Evolutionary conservation across 148 eudicot species (phyloP).

Genomic region (Persicaria maculosa): DNA sequence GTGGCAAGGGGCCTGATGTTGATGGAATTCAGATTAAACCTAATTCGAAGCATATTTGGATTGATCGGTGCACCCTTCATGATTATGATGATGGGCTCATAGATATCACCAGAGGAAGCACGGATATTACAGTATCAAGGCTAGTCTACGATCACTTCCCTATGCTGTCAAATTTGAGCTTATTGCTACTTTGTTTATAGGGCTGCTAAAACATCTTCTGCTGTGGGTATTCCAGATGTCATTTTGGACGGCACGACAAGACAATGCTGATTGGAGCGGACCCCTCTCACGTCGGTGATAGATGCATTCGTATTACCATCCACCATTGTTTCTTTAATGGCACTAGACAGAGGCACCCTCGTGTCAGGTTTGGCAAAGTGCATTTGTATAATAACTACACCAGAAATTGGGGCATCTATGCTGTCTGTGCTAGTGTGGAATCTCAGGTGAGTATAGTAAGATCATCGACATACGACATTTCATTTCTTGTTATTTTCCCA

Average conservation of each 20-base stretch:
- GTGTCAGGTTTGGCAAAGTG: conserved; percentile 81
- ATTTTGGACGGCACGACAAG: conserved; percentile 72
- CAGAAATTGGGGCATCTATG: conserved; percentile 86
- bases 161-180: not conserved
- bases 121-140: conserved; percentile 90
- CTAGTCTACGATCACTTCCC: conserved; percentile 17
- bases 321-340: conserved; percentile 94
- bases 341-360: conserved; percentile 87
- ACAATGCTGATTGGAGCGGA: conserved; percentile 94
- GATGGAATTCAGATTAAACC: conserved; percentile 97
- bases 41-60: conserved; percentile 86
- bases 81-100: conserved; percentile 89
- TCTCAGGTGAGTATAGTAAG: conserved; percentile 49
- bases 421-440: conserved; percentile 93
- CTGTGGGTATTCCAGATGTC: conserved; percentile 42
- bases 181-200: not conserved
- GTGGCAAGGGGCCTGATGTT: conserved; percentile 80
- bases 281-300: conserved; percentile 57
- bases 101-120: conserved; percentile 78
- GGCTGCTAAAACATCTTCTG: not conserved
- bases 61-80: conserved; percentile 74
- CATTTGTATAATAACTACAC: conserved; percentile 92
- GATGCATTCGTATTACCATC: conserved; percentile 76
- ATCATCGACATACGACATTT: not conserved
- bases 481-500: not conserved